Conservation (phyloP, 306 rosid genomes). For the Casuarina cunninghamiana region DNA sequence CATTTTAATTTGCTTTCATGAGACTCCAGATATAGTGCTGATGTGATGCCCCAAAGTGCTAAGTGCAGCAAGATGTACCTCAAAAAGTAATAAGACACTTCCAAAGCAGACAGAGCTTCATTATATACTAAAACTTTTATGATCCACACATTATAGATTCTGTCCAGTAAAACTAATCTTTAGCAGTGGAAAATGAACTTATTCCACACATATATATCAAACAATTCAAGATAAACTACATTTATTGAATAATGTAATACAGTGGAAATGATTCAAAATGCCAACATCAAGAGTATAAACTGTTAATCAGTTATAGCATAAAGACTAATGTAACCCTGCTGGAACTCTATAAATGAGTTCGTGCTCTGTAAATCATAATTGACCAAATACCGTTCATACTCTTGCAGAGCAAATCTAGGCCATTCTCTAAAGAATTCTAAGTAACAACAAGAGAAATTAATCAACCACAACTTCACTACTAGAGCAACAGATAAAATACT, state of each 20-base stretch:
- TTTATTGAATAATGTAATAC: conserved; percentile 7
- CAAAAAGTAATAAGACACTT: background rate
- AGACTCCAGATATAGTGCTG: background rate
- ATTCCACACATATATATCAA: conserved; percentile 11
- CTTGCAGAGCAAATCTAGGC: too few species aligned
- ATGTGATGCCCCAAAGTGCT: background rate
- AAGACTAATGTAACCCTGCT: too few species aligned
- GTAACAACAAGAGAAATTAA: background rate
- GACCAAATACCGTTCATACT: too few species aligned
- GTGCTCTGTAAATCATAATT: too few species aligned
- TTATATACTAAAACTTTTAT: background rate
- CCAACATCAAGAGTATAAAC: background rate
- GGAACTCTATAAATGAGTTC: too few species aligned
- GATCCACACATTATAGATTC: background rate
- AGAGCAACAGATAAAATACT: background rate
- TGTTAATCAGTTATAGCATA: too few species aligned
- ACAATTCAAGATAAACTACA: background rate
- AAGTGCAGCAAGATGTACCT: background rate
- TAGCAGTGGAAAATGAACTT: background rate
- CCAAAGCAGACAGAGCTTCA: background rate
- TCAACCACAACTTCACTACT: background rate
- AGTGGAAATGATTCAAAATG: background rate
- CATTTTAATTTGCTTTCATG: conserved; percentile 1
- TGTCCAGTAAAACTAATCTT: too few species aligned
- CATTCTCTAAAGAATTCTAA: background rate